phyloP scores from a whole-genome alignment of 2,329 filamentous ascomycete species.

The Aspergillus caelatus region DNA sequence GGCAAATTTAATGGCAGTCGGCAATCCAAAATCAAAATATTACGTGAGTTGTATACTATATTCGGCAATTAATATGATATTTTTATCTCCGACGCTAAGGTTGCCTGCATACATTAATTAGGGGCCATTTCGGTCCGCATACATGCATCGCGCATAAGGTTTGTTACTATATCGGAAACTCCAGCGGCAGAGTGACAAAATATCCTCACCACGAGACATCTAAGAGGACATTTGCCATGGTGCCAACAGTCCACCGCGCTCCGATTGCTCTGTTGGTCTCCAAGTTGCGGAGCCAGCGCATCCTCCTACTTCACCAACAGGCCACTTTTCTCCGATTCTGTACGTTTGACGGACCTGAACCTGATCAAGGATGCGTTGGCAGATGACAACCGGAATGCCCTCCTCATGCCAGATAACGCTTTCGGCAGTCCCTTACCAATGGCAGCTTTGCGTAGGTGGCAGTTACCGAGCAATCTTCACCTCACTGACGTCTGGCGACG shows the following conservation, averaged over 20 bases:
- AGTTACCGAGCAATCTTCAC: background rate
- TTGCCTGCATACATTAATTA: background rate
- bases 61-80: slow-evolving; percentile 8
- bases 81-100: slow-evolving; percentile 2
- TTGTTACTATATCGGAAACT: background rate
- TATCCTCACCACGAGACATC: background rate
- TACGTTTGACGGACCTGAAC: background rate
- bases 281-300: background rate
- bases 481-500: background rate
- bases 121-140: background rate
- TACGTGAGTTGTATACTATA: slow-evolving; percentile 1
- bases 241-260: background rate
- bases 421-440: background rate
- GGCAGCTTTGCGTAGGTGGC: background rate
- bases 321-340: background rate
- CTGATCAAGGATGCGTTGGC: background rate
- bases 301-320: background rate
- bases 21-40: background rate
- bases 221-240: background rate
- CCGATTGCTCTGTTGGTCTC: background rate
- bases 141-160: background rate
- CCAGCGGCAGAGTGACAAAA: background rate
- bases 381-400: background rate
- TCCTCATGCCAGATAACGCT: background rate
- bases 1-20: background rate